phyloP scores from a whole-genome alignment of 2,329 filamentous ascomycete species.

The Dactylella cylindrospora region DNA sequence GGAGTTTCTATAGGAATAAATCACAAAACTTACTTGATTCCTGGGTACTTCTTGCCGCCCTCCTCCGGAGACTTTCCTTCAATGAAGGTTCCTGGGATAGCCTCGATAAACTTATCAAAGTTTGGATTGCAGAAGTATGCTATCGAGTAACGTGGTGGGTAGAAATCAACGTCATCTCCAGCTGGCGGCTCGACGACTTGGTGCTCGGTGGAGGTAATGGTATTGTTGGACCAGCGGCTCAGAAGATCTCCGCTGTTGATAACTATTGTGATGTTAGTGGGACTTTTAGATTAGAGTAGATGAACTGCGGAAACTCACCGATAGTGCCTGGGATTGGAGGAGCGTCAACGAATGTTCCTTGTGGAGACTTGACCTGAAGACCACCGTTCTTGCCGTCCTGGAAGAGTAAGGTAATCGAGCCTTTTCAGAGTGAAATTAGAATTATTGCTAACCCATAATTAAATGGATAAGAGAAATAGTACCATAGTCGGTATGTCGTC shows the following conservation, averaged over 20 bases:
- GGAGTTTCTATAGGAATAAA: background rate
- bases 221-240: slow-evolving; percentile 86
- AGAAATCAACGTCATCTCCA: slow-evolving; percentile 56
- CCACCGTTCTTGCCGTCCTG: slow-evolving; percentile 61
- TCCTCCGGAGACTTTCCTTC: slow-evolving; percentile 53
- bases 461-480: slow-evolving; percentile 11
- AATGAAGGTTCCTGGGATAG: slow-evolving; percentile 73
- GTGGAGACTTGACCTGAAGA: slow-evolving; percentile 67
- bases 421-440: slow-evolving; percentile 56
- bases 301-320: slow-evolving; percentile 15
- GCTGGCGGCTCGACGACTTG: slow-evolving; percentile 81
- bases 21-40: slow-evolving; percentile 59
- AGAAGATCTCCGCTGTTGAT: slow-evolving; percentile 87
- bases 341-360: slow-evolving; percentile 76
- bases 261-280: slow-evolving; percentile 59
- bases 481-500: slow-evolving; percentile 71
- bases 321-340: slow-evolving; percentile 73
- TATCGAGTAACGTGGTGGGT: slow-evolving; percentile 81
- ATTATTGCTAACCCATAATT: background rate
- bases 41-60: slow-evolving; percentile 73
- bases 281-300: background rate
- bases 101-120: slow-evolving; percentile 72
- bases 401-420: slow-evolving; percentile 64
- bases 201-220: slow-evolving; percentile 86
- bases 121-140: slow-evolving; percentile 94